Percentiles rank a stretch among this genome's conserved stretches.
These are phyloP conservation scores for Apiotrichum sp. DNA, from an alignment of 1,284 basidiomycete genomes.

Conservation along the genomic window DNA sequence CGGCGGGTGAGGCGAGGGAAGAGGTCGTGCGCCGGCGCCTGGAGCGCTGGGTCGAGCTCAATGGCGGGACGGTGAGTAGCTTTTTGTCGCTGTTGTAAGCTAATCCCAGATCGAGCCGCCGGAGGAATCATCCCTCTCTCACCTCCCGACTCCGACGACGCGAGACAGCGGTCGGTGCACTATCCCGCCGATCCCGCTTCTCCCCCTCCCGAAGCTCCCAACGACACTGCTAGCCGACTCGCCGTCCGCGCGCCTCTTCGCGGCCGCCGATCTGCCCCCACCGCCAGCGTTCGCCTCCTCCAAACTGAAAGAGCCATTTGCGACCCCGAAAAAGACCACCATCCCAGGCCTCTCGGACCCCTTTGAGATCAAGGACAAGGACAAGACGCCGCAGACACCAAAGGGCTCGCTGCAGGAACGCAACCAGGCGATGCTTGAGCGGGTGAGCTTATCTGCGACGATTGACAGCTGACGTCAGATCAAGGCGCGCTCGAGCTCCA, in stretches of 20 bases:
- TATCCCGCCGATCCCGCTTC: constrained; percentile 43
- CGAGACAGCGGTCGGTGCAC: constrained; percentile 22
- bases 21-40: constrained; percentile 33
- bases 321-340: constrained; percentile 4
- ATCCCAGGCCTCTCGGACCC: constrained; percentile 33
- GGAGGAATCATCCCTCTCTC: background rate
- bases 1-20: constrained; percentile 34
- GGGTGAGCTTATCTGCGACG: constrained; percentile 27
- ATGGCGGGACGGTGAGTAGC: constrained; percentile 27
- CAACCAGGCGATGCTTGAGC: constrained; percentile 39
- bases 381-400: constrained; percentile 1
- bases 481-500: constrained; percentile 33
- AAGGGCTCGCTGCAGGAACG: constrained; percentile 36
- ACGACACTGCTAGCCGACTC: constrained; percentile 14
- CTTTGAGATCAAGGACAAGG: constrained; percentile 26
- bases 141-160: constrained; percentile 36
- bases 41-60: constrained; percentile 42
- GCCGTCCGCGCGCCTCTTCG: constrained; percentile 30
- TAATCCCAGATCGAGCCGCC: background rate
- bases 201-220: constrained; percentile 37
- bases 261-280: constrained; percentile 18
- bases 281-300: constrained; percentile 1
- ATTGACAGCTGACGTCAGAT: constrained; percentile 30
- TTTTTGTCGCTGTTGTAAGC: background rate
- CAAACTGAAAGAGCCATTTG: too few relatives aligned